A percentile compares a stretch with the other conserved stretches of the same genome.
phyloP scores from a whole-genome alignment of 768 basidiomycete species.

The Bullera alba region DNA sequence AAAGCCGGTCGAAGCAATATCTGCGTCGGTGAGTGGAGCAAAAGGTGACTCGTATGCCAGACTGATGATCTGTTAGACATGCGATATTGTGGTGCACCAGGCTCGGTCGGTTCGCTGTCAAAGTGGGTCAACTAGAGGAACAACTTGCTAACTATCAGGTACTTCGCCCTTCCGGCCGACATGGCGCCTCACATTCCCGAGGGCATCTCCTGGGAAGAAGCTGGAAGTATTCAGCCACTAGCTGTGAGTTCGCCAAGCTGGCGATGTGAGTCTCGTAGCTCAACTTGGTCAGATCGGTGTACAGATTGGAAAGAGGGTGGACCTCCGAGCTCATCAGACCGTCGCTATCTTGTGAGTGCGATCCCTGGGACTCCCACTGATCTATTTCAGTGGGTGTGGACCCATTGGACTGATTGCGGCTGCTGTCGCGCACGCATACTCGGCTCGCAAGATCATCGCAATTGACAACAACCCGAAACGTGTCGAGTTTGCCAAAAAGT shows the following conservation, averaged over 20 bases:
- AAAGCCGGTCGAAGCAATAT: slow-evolving; percentile 35
- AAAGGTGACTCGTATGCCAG: background rate
- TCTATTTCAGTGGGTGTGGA: slow-evolving; percentile 28
- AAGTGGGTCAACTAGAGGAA: slow-evolving; percentile 10
- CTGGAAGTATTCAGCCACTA: slow-evolving; percentile 38
- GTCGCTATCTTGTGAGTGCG: slow-evolving; percentile 35
- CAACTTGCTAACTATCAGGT: slow-evolving; percentile 6
- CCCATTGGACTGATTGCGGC: slow-evolving; percentile 41
- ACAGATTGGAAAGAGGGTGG: slow-evolving; percentile 37
- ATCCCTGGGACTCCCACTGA: background rate
- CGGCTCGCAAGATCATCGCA: slow-evolving; percentile 32
- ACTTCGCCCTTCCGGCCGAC: slow-evolving; percentile 34
- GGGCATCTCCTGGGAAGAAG: slow-evolving; percentile 31
- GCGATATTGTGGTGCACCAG: slow-evolving; percentile 39
- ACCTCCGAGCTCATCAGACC: slow-evolving; percentile 30
- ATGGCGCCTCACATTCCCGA: slow-evolving; percentile 41
- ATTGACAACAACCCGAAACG: slow-evolving; percentile 34
- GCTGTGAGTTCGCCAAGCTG: slow-evolving; percentile 17
- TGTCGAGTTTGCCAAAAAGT: slow-evolving; percentile 38
- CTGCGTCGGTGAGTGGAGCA: slow-evolving; percentile 22
- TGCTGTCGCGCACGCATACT: slow-evolving; percentile 42
- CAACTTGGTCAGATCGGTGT: slow-evolving; percentile 37
- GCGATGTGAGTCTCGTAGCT: background rate
- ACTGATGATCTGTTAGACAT: slow-evolving; percentile 12
- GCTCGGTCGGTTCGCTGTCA: slow-evolving; percentile 33